Conservation (phyloP, 2,329 filamentous ascomycete genomes). For the Metarhizium robertsii region DNA sequence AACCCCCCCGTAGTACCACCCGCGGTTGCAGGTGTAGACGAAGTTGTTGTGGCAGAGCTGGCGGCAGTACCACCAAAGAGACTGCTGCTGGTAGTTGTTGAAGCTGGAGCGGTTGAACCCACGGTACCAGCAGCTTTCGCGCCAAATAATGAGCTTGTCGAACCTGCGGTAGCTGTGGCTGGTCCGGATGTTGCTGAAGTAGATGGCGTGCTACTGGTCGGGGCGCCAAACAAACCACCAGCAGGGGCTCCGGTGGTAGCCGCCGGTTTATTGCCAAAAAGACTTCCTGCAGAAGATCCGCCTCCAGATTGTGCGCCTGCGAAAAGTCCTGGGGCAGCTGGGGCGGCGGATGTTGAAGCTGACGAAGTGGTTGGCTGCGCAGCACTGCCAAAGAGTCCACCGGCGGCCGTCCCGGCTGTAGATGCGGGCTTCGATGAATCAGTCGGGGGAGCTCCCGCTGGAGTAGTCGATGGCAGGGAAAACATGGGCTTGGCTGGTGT, state of each 20-base stretch:
- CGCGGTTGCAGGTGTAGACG: conserved; percentile 17
- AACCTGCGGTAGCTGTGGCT: conserved; percentile 12
- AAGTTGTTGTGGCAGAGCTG: conserved; percentile 11
- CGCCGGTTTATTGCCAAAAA: conserved; percentile 15
- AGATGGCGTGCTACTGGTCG: conserved; percentile 11
- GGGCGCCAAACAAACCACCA: conserved; percentile 17
- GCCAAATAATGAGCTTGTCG: conserved; percentile 27
- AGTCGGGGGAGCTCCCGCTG: conserved; percentile 43
- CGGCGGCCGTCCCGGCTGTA: conserved; percentile 6
- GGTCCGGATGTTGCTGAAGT: conserved; percentile 16
- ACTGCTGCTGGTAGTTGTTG: conserved; percentile 22
- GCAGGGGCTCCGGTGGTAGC: conserved; percentile 12
- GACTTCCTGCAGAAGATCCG: conserved; percentile 10
- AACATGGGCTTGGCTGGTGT: conserved; percentile 14
- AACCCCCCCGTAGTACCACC: conserved; percentile 15
- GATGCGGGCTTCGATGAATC: conserved; percentile 20
- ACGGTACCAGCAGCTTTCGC: conserved; percentile 28
- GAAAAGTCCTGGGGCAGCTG: conserved; percentile 19
- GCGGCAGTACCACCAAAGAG: conserved; percentile 24
- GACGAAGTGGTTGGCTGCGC: conserved; percentile 12
- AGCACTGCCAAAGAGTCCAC: conserved; percentile 16
- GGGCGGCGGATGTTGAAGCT: conserved; percentile 10
- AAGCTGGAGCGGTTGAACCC: conserved; percentile 20
- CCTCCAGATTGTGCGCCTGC: conserved; percentile 17
- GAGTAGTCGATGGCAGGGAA: conserved; percentile 25